Percentiles rank a stretch among this genome's conserved stretches.
Conservation (phyloP, 768 basidiomycete genomes). For the Jaapia argillacea region DNA sequence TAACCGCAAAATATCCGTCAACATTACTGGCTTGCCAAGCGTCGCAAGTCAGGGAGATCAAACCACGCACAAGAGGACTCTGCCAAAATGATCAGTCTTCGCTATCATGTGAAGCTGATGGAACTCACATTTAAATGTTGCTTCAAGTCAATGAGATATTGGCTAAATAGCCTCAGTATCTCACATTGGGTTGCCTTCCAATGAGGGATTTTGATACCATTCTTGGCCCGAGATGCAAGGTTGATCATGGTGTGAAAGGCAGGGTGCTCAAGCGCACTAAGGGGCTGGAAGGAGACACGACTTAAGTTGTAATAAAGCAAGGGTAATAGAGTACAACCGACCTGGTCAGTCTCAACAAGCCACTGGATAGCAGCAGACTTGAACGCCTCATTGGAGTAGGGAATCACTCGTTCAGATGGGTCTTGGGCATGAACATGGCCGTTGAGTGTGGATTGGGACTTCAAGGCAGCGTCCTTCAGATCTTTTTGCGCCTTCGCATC, state of each 20-base stretch:
- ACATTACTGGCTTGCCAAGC: slow-evolving; percentile 29
- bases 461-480: background rate
- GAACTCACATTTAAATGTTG: slow-evolving; percentile 13
- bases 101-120: background rate
- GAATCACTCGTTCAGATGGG: slow-evolving; percentile 12
- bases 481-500: slow-evolving; percentile 14
- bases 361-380: slow-evolving; percentile 23
- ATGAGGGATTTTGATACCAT: slow-evolving; percentile 26
- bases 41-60: slow-evolving; percentile 25
- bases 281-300: slow-evolving; percentile 11
- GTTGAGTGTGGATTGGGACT: slow-evolving; percentile 15
- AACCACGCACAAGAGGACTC: slow-evolving; percentile 14
- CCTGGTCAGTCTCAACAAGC: slow-evolving; percentile 30
- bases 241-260: slow-evolving; percentile 24
- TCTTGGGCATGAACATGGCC: slow-evolving; percentile 14
- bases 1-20: slow-evolving; percentile 30
- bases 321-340: slow-evolving; percentile 6
- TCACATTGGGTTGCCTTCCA: slow-evolving; percentile 15
- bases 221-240: slow-evolving; percentile 24
- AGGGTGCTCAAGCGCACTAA: slow-evolving; percentile 23
- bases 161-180: slow-evolving; percentile 21
- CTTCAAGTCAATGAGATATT: slow-evolving; percentile 4
- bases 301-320: background rate
- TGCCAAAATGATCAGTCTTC: slow-evolving; percentile 4
- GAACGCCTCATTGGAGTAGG: slow-evolving; percentile 21